Base-by-base conservation (phyloP, 352 stramenopile species). In the Phytophthora rubi region DNA sequence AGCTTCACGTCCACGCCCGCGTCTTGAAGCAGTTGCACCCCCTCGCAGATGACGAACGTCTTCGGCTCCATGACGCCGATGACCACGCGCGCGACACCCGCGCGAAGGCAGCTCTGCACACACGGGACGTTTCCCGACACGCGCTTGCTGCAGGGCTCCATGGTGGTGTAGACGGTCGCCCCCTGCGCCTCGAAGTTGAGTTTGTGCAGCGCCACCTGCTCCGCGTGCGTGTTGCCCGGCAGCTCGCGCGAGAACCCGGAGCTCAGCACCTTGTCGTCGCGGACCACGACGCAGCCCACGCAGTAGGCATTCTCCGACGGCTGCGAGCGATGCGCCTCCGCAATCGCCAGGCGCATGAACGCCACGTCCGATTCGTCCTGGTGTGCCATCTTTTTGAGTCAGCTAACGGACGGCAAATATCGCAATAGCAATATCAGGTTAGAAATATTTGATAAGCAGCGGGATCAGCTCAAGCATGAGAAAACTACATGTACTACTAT, bases 111-210 rank as follows among this genome's bases (percentile, higher is more conserved):
- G 53, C 77, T 92, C 59, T 91, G 77, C 8, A 95, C 91, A 64
- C 90, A 97, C 13, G 89, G 81, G 39, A 81, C 80, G 53, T 96
- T 96, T 1, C 88, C 89, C 9, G 89, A 96, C n/a, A 95, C 75
- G n/a, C 90, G 80, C 65, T 68, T 79, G 76, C 86, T 95, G 72
- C 90, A 97, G 3, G 90, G 89, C 83, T 97, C 90, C 90, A 97
- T 97, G 10, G 89, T 96, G 23, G 89, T 95, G 77, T 95, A 97
- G 28, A 97, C 76, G 2, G 88, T 95, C n/a, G 83, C 72, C 18
- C 75, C 81, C 1, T 61, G 30, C 9, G 89, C 90, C 32, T 89
- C 61, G 37, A 93, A 93, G 54, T 73, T 73, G 48, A 97, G 85
- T 75, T 96, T 96, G 26, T 82, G 64, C 39, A 97, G 78, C 30